phyloP scores from a whole-genome alignment of 441 rosid species.

The Pelargonium citronellum region DNA sequence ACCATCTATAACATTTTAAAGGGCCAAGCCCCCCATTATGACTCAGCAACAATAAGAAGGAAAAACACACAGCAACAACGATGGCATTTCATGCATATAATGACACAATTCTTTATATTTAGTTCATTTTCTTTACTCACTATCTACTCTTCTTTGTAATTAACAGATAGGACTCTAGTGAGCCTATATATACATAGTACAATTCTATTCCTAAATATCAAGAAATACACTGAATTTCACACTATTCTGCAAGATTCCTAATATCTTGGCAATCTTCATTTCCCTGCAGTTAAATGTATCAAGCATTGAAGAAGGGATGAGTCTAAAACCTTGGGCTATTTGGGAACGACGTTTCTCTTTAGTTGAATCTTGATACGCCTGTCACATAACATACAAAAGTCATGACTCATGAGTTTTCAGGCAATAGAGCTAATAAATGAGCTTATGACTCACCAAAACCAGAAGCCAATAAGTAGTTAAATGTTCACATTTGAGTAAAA shows the following conservation, averaged over 20 bases:
- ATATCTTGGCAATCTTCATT: conserved; percentile 2
- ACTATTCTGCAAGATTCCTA: not conserved
- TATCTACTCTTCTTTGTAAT: no score
- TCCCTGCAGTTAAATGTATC: not conserved
- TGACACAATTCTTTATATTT: no score
- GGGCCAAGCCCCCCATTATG: no score
- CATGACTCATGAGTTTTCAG: not conserved
- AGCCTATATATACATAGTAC: no score
- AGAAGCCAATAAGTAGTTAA: not conserved
- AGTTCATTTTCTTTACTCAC: no score
- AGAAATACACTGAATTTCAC: no score
- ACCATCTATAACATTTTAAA: no score
- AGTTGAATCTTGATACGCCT: conserved; percentile 95
- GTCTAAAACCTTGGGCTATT: conserved; percentile 84
- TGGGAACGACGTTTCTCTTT: conserved; percentile 92
- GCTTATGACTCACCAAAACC: not conserved
- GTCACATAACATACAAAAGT: conserved; percentile 20
- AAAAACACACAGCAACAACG: no score
- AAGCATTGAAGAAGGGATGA: conserved; percentile 8
- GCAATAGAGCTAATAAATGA: not conserved
- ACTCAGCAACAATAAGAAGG: no score
- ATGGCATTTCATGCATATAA: no score
- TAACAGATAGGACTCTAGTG: no score
- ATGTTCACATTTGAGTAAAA: not conserved
- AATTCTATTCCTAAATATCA: no score